Conservation (phyloP, 129 eudicot genomes). For the Logfia minima region DNA sequence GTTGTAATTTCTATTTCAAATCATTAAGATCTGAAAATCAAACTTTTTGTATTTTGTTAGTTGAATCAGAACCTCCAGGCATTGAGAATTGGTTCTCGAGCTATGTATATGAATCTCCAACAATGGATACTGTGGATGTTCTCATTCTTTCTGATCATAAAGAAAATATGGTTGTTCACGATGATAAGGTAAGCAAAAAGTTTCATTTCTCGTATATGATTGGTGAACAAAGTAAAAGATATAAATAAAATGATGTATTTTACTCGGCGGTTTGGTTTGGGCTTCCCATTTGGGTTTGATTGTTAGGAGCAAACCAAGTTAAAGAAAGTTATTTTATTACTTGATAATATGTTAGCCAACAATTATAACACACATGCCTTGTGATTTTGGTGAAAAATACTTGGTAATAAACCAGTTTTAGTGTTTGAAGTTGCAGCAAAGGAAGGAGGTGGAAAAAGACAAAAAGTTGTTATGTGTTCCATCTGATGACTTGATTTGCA, state of each 20-base stretch:
- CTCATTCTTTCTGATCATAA: conserved; percentile 30
- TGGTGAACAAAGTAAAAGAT: not conserved
- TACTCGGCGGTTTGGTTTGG: not conserved
- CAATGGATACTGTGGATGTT: conserved; percentile 34
- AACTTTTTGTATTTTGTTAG: conserved; percentile 2
- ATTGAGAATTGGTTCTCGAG: conserved; percentile 69
- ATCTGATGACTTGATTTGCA: not conserved
- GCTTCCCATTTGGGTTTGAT: not conserved
- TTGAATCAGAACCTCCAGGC: conserved; percentile 59
- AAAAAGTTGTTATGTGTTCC: not conserved
- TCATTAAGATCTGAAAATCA: not conserved
- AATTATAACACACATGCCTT: conserved; percentile 6
- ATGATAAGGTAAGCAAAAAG: conserved; percentile 16
- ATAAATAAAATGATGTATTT: not conserved
- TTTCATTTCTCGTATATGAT: not conserved
- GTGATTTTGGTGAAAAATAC: not conserved
- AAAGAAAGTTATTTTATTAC: not conserved
- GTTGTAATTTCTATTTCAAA: not conserved
- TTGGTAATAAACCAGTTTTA: not conserved
- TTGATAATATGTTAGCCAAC: not conserved
- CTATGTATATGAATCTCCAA: conserved; percentile 75
- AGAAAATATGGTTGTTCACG: conserved; percentile 13
- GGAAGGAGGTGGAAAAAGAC: not conserved
- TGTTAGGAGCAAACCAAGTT: not conserved
- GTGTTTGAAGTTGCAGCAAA: conserved; percentile 1